Percentiles rank a stretch among this genome's conserved stretches.
Evolutionary conservation across 2,329 filamentous ascomycete species (phyloP).

Genomic region (Tolypocladium ovalisporum): DNA sequence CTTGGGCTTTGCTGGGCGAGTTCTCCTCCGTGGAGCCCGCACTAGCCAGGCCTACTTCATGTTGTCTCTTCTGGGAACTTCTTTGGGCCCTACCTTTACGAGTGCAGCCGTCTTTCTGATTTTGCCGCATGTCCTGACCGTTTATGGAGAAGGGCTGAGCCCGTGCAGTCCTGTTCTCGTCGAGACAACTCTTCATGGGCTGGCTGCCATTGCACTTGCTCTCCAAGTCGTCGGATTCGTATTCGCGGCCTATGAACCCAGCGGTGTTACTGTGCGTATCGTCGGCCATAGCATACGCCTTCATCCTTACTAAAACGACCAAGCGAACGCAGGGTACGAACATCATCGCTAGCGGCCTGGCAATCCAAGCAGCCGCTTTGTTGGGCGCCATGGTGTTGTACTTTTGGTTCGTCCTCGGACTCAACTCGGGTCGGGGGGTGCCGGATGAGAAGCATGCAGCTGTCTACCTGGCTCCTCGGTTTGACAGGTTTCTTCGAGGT

Average conservation of each 20-base stretch:
- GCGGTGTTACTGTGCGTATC: constrained; percentile 21
- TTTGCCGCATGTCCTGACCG: constrained; percentile 32
- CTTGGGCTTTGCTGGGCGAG: constrained; percentile 33
- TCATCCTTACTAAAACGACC: constrained; percentile 6
- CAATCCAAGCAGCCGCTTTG: constrained; percentile 30
- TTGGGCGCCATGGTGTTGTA: constrained; percentile 25
- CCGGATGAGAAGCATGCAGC: constrained; percentile 26
- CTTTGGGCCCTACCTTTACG: constrained; percentile 35
- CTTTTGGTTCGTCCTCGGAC: constrained; percentile 27
- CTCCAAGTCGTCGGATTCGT: constrained; percentile 30
- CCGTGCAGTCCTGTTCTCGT: constrained; percentile 22
- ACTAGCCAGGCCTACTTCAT: constrained; percentile 26
- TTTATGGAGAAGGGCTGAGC: constrained; percentile 33
- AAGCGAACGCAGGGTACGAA: constrained; percentile 22
- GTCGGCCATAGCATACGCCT: neutral
- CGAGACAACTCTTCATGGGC: constrained; percentile 20
- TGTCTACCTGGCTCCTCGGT: constrained; percentile 30
- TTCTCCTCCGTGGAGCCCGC: constrained; percentile 26
- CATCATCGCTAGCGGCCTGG: constrained; percentile 33
- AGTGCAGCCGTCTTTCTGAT: constrained; percentile 31
- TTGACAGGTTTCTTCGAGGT: constrained; percentile 35
- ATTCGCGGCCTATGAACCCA: constrained; percentile 24
- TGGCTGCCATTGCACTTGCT: constrained; percentile 22
- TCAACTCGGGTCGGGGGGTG: constrained; percentile 24
- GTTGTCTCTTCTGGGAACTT: constrained; percentile 34